Conservation (phyloP, 139 green algal species). For the Coelastrella sp. region DNA sequence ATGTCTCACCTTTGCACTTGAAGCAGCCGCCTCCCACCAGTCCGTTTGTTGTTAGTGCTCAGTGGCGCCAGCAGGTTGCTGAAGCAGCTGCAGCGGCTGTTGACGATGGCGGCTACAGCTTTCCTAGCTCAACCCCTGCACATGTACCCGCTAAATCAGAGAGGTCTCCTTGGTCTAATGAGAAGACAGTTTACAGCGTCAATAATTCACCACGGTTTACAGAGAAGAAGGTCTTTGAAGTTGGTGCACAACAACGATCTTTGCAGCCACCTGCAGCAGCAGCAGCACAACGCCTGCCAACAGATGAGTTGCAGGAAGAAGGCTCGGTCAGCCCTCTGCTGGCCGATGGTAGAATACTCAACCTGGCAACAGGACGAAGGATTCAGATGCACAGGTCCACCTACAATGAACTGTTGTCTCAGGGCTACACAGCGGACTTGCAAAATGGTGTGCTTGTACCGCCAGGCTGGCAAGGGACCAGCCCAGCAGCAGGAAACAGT, state of each 20-base stretch:
- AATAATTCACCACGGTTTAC: slow-evolving; percentile 4
- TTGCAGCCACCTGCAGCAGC: not conserved
- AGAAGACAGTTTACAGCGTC: no score
- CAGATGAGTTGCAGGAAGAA: no score
- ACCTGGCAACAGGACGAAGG: slow-evolving; percentile 57
- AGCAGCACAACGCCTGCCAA: no score
- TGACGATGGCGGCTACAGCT: not conserved
- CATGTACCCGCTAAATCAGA: not conserved
- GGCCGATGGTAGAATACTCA: slow-evolving; percentile 57
- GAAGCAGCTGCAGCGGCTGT: not conserved
- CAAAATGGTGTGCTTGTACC: slow-evolving; percentile 29
- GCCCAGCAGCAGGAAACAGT: not conserved
- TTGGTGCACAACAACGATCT: not conserved
- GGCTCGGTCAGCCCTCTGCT: slow-evolving; percentile 61
- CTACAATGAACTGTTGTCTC: slow-evolving; percentile 66
- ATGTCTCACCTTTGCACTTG: not conserved
- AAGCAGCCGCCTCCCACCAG: not conserved
- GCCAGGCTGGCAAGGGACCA: not conserved
- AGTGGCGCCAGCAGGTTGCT: not conserved
- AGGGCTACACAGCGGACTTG: slow-evolving; percentile 37
- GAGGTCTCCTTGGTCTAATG: no score
- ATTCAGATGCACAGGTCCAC: slow-evolving; percentile 70
- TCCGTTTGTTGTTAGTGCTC: not conserved
- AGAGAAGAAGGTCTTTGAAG: slow-evolving; percentile 4
- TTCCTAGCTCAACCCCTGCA: not conserved